Evolutionary conservation across 495 filamentous ascomycete genomes (phyloP), one percentile per base, ranked within the genome.

Genomic region (Podospora didyma): DNA sequence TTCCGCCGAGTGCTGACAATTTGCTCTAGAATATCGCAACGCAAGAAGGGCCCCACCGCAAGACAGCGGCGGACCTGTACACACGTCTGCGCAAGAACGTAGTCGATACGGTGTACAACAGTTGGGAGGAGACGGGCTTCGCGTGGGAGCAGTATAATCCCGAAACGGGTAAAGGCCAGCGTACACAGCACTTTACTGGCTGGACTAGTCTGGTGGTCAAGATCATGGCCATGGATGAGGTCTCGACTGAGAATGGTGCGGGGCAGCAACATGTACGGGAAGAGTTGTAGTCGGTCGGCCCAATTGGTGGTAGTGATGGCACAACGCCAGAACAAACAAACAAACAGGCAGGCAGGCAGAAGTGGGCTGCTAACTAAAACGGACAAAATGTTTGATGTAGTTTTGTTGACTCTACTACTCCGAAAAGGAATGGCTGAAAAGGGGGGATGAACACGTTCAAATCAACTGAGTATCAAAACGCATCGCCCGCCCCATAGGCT

Each of bases 111-210:
- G 89, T 98, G 49, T 97, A 87, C 76, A 76, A 83, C 37, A 82
- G 85, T 65, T 98, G 94, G 94, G 79, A 86, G 68, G 80, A 87
- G 58, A 98, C 94, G 0, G 92, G 93, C 17, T 98, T 97, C 71
- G 94, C 95, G 10, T 98, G 95, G 95, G 94, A 98, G 69, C 94
- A 98, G 73, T 98, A 97, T 73, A 92, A 96, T 70, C 89, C 93
- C 0, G 90, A 96, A 59, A 96, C 88, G 3, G 94, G 94, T 47
- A 80, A 82, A 53, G 94, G 94, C 31, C 95, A 97, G 77, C 82
- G 94, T 49, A 97, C 92, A 21, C 92, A 96, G 75, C 94, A 97
- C 76, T 98, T 98, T 69, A 95, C 93, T 16, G 94, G 94, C 53
- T 98, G 94, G 94, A 98, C 95, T 48, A 95, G 89, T 70, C 75